A percentile compares a stretch with the other conserved stretches of the same genome.
Evolutionary conservation across 768 basidiomycete genomes (phyloP).

Genomic region (Boletus insuetus): DNA sequence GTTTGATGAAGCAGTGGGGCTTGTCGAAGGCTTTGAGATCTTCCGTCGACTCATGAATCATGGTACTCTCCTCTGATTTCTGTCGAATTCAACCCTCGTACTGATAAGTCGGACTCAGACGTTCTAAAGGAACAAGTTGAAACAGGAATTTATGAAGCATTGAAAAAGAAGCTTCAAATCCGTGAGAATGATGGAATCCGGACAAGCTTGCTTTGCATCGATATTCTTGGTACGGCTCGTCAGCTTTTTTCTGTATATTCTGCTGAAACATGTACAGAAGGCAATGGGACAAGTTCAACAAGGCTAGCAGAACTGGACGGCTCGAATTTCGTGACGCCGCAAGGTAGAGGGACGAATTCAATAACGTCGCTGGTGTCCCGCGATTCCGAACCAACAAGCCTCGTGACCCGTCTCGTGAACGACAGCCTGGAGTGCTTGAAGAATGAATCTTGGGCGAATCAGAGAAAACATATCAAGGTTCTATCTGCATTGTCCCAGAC

Average conservation of each 20-base stretch:
- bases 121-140: background rate
- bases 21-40: background rate
- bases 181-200: background rate
- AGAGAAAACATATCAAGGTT: background rate
- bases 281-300: background rate
- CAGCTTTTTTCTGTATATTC: no score
- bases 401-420: background rate
- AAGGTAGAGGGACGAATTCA: background rate
- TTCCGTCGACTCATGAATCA: background rate
- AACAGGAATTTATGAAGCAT: background rate
- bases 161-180: background rate
- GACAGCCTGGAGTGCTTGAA: background rate
- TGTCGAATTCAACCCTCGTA: background rate
- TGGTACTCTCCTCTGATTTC: background rate
- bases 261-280: background rate
- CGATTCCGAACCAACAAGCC: no score
- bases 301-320: no score
- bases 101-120: background rate
- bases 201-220: background rate
- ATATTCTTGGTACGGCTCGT: background rate
- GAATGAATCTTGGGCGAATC: background rate
- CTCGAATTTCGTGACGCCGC: background rate
- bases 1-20: slow-evolving; percentile 5
- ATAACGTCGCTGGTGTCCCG: no score
- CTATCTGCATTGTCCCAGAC: background rate